Base-by-base conservation (phyloP, 2,329 filamentous ascomycete species). In the Xylariaceae sp. region DNA sequence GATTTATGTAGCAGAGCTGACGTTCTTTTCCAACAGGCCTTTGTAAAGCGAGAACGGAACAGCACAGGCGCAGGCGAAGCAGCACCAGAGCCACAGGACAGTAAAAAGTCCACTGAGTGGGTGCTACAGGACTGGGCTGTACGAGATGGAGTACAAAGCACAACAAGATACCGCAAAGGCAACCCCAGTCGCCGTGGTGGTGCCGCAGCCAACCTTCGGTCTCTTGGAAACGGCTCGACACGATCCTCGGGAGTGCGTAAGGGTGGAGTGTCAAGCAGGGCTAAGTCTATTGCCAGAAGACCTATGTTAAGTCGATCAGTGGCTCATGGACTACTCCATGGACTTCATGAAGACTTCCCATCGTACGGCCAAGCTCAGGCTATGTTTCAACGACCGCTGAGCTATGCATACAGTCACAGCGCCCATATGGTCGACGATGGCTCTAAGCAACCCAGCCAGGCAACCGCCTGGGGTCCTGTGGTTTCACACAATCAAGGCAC, bases 21-120 rank as follows among this genome's bases (percentile, higher is more conserved):
- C 18, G 9, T 55, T 2, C 3, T 1, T 17, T 35, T 17, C 9
- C 7, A 5, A 13, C 11, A 76, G 73, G 73, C 71, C 18, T 76
- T 77, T 61, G 66, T 71, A 48, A 83, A 81, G 66, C 74, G 74
- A 18, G 73, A 77, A 4, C 65, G 67, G 15, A 83, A 71, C 77
- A 79, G 53, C 64, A 76, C 59, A 65, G 68, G 68, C 9, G 7
- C 37, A 10, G 71, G 70, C 23, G n/a, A 59, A 53, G 57, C 72
- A 23, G n/a, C 17, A 7, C 69, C 64, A 15, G 65, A 73, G 6
- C 74, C 78, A 52, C 77, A 81, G 17, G 82, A 84, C 57, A 70
- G 78, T 7, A 86, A 88, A 69, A 92, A 88, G 70, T 83, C 83
- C 1, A 86, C 82, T 53, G 84, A 88, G 72, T 97, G 93, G 93